Conservation (phyloP, 2,329 filamentous ascomycete genomes). For the Pseudocercospora eumusae region DNA sequence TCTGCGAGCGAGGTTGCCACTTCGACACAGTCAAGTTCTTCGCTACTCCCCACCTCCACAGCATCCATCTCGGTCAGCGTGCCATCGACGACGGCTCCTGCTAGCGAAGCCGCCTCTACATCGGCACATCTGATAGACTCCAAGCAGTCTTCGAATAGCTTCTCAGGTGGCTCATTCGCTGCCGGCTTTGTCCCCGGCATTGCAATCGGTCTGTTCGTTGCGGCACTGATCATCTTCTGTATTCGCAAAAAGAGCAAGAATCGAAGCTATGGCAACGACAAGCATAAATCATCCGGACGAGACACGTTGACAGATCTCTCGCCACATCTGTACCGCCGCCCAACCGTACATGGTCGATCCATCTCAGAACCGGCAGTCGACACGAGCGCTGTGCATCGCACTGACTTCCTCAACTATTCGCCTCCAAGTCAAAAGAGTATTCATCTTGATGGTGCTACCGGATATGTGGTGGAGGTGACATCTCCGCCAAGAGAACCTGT, state of each 20-base stretch:
- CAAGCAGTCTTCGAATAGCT: slow-evolving; percentile 22
- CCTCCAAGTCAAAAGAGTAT: slow-evolving; percentile 29
- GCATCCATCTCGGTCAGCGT: slow-evolving; percentile 10
- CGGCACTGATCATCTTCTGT: slow-evolving; percentile 34
- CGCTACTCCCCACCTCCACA: slow-evolving; percentile 14
- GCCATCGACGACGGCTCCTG: slow-evolving; percentile 48
- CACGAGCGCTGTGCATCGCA: slow-evolving; percentile 33
- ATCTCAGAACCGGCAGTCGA: slow-evolving; percentile 40
- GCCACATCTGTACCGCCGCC: slow-evolving; percentile 27
- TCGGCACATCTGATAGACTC: slow-evolving; percentile 8
- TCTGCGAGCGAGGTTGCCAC: slow-evolving; percentile 19
- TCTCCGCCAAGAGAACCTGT: slow-evolving; percentile 28
- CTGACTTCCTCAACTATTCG: slow-evolving; percentile 39
- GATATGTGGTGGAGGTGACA: slow-evolving; percentile 29
- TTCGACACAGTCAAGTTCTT: background rate
- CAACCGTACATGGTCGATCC: slow-evolving; percentile 36
- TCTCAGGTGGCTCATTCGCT: slow-evolving; percentile 39
- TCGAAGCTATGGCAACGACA: slow-evolving; percentile 28
- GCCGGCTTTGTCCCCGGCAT: slow-evolving; percentile 42
- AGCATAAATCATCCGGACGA: slow-evolving; percentile 27
- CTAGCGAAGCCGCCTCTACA: slow-evolving; percentile 17
- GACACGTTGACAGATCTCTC: slow-evolving; percentile 36
- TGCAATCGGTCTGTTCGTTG: slow-evolving; percentile 33
- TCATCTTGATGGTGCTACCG: slow-evolving; percentile 15
- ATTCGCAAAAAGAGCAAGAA: slow-evolving; percentile 24